phyloP scores from a whole-genome alignment of 805 yeast genomes.

The Ogataea methanolica region DNA sequence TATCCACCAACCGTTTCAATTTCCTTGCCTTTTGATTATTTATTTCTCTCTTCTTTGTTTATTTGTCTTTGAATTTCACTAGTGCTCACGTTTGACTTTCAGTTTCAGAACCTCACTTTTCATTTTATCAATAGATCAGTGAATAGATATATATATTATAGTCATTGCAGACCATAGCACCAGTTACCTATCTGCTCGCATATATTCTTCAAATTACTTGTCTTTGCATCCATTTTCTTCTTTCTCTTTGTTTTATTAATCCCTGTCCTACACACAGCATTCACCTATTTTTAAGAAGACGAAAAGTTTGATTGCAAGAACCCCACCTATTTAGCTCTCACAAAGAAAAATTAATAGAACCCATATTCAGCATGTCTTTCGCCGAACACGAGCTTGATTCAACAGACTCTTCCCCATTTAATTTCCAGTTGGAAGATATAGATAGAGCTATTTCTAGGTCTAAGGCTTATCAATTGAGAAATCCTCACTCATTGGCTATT shows the following conservation, averaged over 20 bases:
- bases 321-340: neutral
- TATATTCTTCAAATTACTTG: no score
- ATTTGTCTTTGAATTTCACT: no score
- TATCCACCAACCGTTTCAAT: no score
- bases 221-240: neutral
- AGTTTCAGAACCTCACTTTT: no score
- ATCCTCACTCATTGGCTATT: neutral
- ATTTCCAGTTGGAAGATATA: slow-evolving; percentile 11
- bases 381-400: neutral
- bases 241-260: neutral
- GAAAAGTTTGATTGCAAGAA: neutral
- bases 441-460: slow-evolving; percentile 3
- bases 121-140: no score
- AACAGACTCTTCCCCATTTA: slow-evolving; percentile 3
- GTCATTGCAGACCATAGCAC: no score
- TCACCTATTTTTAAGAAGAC: neutral
- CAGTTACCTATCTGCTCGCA: no score
- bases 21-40: no score
- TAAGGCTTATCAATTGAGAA: neutral
- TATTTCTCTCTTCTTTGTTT: no score
- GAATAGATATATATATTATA: no score
- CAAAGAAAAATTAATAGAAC: neutral
- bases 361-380: neutral
- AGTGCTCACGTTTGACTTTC: no score
- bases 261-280: neutral